Percentiles rank a stretch among this genome's conserved stretches.
Conservation (phyloP, 148 eudicot genomes). For the Persicaria maculosa region DNA sequence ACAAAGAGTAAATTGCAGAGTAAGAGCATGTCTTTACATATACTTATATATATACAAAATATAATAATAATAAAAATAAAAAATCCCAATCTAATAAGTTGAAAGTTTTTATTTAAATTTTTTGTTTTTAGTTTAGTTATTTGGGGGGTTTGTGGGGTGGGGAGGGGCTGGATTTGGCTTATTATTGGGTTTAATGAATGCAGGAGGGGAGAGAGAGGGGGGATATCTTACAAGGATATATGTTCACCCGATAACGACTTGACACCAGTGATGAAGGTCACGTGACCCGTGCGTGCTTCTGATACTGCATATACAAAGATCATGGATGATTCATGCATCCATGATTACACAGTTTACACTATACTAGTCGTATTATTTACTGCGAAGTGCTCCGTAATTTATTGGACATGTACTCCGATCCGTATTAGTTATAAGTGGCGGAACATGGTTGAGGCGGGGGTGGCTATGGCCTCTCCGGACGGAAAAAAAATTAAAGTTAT, state of each 20-base stretch:
- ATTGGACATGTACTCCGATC: too few relatives aligned
- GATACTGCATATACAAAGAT: not conserved
- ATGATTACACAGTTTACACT: too few relatives aligned
- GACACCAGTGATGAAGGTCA: not conserved
- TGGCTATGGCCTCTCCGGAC: too few relatives aligned
- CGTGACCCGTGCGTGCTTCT: not conserved
- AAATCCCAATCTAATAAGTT: too few relatives aligned
- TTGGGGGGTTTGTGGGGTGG: too few relatives aligned
- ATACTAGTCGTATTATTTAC: too few relatives aligned
- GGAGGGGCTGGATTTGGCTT: not conserved
- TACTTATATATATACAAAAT: not conserved
- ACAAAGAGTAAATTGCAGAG: constrained; percentile 4
- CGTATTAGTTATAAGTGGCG: too few relatives aligned
- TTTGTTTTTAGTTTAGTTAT: too few relatives aligned
- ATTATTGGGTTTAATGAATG: not conserved
- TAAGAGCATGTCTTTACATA: not conserved
- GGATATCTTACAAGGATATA: not conserved
- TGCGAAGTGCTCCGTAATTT: too few relatives aligned
- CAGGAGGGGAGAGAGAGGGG: not conserved
- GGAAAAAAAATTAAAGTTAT: too few relatives aligned
- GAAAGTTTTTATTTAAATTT: not conserved
- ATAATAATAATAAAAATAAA: too few relatives aligned
- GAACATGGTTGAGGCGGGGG: too few relatives aligned
- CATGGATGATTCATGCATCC: not conserved
- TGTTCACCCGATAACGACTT: constrained; percentile 8